Evolutionary conservation across 805 yeast species (phyloP).

Genomic region (Debaryomyces castellii): DNA sequence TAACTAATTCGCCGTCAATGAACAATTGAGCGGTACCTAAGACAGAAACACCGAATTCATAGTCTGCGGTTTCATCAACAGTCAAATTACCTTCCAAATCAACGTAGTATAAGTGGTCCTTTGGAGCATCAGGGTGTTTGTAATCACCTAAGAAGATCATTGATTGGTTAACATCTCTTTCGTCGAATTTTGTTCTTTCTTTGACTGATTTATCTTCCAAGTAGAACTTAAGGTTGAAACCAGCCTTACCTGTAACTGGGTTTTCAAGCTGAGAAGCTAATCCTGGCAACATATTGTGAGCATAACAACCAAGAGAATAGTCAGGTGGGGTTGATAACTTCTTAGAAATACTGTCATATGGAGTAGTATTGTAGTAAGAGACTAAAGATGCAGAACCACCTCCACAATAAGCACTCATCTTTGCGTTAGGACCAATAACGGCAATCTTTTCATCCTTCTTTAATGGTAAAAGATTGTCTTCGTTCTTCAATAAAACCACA

Average conservation of each 20-base stretch:
- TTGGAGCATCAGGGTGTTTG: constrained; percentile 14
- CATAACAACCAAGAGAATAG: constrained; percentile 31
- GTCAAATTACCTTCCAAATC: constrained; percentile 42
- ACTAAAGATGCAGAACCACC: constrained; percentile 32
- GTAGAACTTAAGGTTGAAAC: constrained; percentile 23
- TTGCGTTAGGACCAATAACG: constrained; percentile 34
- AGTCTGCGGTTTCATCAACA: constrained; percentile 49
- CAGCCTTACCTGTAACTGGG: constrained; percentile 20
- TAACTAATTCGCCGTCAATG: constrained; percentile 50
- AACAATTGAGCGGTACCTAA: constrained; percentile 57
- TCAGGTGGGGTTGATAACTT: constrained; percentile 16
- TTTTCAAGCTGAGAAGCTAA: constrained; percentile 20
- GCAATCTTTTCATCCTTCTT: constrained; percentile 30
- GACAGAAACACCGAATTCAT: constrained; percentile 51
- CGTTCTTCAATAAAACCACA: constrained; percentile 30
- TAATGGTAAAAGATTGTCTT: constrained; percentile 25
- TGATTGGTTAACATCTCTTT: constrained; percentile 14
- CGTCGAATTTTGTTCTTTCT: constrained; percentile 13
- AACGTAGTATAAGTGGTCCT: constrained; percentile 35
- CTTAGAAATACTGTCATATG: constrained; percentile 17
- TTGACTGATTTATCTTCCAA: constrained; percentile 10
- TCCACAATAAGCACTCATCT: constrained; percentile 26
- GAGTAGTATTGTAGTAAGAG: constrained; percentile 27
- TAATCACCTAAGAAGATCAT: constrained; percentile 21
- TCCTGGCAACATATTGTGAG: constrained; percentile 28